Base-by-base conservation (phyloP, 305 asterid species). In the Fraxinus albicans region DNA sequence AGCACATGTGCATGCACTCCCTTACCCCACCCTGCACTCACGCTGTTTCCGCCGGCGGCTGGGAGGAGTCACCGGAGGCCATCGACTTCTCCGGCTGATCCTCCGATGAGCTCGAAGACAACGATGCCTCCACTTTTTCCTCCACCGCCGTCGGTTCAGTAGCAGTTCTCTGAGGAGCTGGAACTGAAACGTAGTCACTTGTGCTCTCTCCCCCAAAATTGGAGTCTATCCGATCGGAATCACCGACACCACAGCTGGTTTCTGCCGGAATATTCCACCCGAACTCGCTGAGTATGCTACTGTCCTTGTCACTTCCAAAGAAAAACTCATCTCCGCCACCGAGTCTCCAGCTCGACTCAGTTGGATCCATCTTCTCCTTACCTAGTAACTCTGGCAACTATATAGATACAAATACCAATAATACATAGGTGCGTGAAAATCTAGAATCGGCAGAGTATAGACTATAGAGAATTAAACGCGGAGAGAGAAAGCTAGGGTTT, bases 41-140 rank as follows among this genome's bases (percentile, higher is more conserved):
- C 98, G 86, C 90, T 90, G 91, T 76, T 9, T 91, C 93, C 33
- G 89, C 29, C 70, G 93, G 88, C 77, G 88, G 91, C 82, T 63
- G 86, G 72, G 86, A 84, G 60, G 89, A 78, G 47, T 89, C 87
- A 50, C 91, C 93, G 79, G 94, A 85, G 0, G 87, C 88, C 6
- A 92, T 84, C 25, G 93, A 90, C 81, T 89, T 91, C 86, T 93
- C 97, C 81, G 90, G 87, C 78, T 42, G 89, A 81, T 91, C 96
- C 79, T 90, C 96, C 6, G 96, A 92, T 12, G 96, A 93, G 84
- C 93, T 91, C 0, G 96, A 90, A 31, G 97, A 89, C 29, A 87
- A 58, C 85, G 90, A 4, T 4, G 81, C 84, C 77, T 81, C 85
- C 79, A 74, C 81, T n/a, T 31, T 80, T 58, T 83, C 81, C 87